Percentiles rank a stretch among this genome's conserved stretches.
These are phyloP conservation scores for Neonectria coccinea DNA, from an alignment of 2,329 filamentous ascomycete species.

Conservation along the genomic window DNA sequence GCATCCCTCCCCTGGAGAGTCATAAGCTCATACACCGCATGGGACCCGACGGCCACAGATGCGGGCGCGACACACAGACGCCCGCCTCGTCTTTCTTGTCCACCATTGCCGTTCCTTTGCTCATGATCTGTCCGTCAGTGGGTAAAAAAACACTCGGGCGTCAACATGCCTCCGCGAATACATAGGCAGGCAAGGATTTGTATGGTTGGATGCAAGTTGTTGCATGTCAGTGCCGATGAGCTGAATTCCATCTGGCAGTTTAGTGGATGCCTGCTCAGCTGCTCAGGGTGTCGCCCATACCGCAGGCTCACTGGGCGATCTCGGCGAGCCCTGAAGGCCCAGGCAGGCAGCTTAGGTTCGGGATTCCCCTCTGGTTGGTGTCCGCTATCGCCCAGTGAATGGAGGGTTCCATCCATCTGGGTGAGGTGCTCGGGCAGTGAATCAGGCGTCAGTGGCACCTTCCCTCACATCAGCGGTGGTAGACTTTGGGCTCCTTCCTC, in stretches of 20 bases:
- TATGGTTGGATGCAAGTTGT: constrained; percentile 1
- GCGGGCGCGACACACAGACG: constrained; percentile 1
- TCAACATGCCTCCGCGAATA: neutral
- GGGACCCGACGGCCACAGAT: neutral
- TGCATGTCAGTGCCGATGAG: constrained; percentile 15
- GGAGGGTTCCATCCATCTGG: no score
- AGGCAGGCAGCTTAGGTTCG: neutral
- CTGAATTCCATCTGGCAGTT: constrained; percentile 19
- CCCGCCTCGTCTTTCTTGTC: neutral
- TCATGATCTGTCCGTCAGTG: neutral
- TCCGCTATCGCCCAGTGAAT: constrained; percentile 18
- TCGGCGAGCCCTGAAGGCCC: constrained; percentile 17
- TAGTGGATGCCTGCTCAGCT: neutral
- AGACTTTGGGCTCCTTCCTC: constrained; percentile 17
- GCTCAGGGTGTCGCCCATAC: neutral
- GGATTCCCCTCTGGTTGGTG: constrained; percentile 2
- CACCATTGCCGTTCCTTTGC: neutral
- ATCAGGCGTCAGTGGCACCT: constrained; percentile 23
- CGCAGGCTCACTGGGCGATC: constrained; percentile 4
- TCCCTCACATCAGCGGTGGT: constrained; percentile 40
- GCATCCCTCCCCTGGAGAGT: neutral
- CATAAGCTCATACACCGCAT: constrained; percentile 5
- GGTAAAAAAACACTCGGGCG: neutral
- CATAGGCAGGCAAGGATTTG: constrained; percentile 8
- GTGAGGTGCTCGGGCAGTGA: neutral